These are phyloP conservation scores for Quercus alba DNA, from an alignment of 306 rosid species.

Conservation along the genomic window DNA sequence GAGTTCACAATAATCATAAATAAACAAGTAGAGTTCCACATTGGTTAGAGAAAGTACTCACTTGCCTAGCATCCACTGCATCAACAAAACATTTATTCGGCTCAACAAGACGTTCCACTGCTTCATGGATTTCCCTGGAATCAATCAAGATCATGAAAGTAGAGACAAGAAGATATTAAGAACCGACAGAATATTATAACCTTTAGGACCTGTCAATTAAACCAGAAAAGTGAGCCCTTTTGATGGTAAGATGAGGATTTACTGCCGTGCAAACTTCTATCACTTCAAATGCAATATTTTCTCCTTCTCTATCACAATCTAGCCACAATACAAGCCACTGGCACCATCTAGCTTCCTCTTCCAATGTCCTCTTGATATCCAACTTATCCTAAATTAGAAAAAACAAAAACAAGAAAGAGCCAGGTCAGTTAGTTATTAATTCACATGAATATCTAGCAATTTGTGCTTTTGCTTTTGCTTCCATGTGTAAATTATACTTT, in stretches of 20 bases:
- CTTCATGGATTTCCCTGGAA: constrained; percentile 70
- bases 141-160: constrained; percentile 10
- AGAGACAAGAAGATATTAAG: not conserved
- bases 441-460: not conserved
- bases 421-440: not conserved
- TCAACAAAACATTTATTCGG: constrained; percentile 83
- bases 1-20: not conserved
- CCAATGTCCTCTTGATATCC: constrained; percentile 85
- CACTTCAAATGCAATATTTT: constrained; percentile 92
- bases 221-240: constrained; percentile 86
- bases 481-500: not conserved
- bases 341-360: constrained; percentile 86
- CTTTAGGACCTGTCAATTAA: constrained; percentile 71
- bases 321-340: constrained; percentile 98
- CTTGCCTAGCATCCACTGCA: constrained; percentile 97
- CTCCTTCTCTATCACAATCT: constrained; percentile 94
- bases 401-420: not conserved
- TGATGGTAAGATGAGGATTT: constrained; percentile 60
- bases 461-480: too few relatives aligned
- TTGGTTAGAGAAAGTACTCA: constrained; percentile 36
- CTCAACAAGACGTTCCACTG: constrained; percentile 72
- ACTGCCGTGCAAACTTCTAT: constrained; percentile 71
- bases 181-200: not conserved
- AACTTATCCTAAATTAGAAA: constrained; percentile 52
- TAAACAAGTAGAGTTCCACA: constrained; percentile 6